Base-by-base conservation (phyloP, 345 rosid genomes). In the Citrus glauca region DNA sequence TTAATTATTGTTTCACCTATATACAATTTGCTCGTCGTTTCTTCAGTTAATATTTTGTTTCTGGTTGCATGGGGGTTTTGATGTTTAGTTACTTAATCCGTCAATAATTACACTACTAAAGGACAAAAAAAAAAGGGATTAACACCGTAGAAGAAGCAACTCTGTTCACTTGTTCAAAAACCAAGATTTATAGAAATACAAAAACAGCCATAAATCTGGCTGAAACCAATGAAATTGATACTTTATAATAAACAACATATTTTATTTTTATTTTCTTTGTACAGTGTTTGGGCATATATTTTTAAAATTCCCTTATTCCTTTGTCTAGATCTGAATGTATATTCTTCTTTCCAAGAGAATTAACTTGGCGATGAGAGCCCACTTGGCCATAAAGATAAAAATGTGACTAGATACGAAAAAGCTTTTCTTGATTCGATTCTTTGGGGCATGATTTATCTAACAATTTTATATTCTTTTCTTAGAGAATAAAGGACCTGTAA, bases 391-490 rank as follows among this genome's bases (percentile, higher is more conserved):
- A 67, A 79, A 71, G 76, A 76, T 30, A 67, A 60, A 63, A 27
- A 76, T 78, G 61, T 56, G 14, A 9, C 69, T 25, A 80, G 84
- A 82, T 84, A 81, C 83, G 83, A 40, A 71, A 86, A 70, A 66
- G 64, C 81, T 78, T 80, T 82, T 60, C 30, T 80, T 66, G 87
- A 86, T 84, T 82, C 81, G 84, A 81, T 82, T 77, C 77, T 78
- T 37, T 80, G 25, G 25, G 75, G 81, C 77, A 83, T 81, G 74
- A 84, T 81, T 84, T 72, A 38, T 77, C 59, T 24, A 48, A 71
- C 4, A 57, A 7, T 59, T 65, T 68, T 30, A 71, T 53, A 61
- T 56, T 17, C 35, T 28, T 56, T 66, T 30, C 76, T 75, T 1
- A 28, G 56, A 63, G 48, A 64, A 71, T 64, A 74, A 76, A 77